Evolutionary conservation across 306 rosid species (phyloP), one percentile per base, ranked within the genome.

Genomic region (Aeschynomene evenia): DNA sequence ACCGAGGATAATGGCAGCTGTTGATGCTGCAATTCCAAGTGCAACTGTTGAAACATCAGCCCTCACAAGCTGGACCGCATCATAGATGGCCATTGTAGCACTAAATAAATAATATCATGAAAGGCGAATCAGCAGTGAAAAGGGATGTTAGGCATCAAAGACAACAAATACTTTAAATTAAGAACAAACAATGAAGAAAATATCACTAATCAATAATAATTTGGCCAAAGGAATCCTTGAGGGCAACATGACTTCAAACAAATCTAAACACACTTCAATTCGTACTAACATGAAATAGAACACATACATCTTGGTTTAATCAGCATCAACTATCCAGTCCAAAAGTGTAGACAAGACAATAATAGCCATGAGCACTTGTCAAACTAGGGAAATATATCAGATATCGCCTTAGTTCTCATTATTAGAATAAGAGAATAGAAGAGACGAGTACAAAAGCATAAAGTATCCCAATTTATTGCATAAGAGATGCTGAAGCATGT

Each of bases 21-120:
- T 91, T 68, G 99, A 94, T 37, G 97, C 99, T 22, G 96, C 71
- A 43, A 94, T 82, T 69, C 99, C 99, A 1, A 94, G 87, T 19
- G 97, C 99, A 56, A 94, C 76, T 6, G 99, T 94, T 60, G 96
- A 91, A 72, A 94, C 92, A 75, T 91, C 96, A 6, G 97, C 97
- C 86, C 99, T 88, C 85, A 94, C 97, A n/a, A 94, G 97, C 85
- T 87, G 89, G 68, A 94, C 82, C 0, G 86, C 95, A 2, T 94
- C 99, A 31, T 73, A 91, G 80, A 94, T 94, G 34, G 95, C 99
- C 99, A 94, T 81, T 43, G 99, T 88, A 58, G 97, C 92, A 62
- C 99, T 91, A 76, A 34, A 76, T 37, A 67, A 46, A 66, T 20
- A 39, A 66, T 13, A 61, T 34, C 63, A 83, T 10, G 37, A 67